Evolutionary conservation across 2,329 filamentous ascomycete genomes (phyloP), one percentile per base, ranked within the genome.

Genomic region (Talaromyces islandicus): DNA sequence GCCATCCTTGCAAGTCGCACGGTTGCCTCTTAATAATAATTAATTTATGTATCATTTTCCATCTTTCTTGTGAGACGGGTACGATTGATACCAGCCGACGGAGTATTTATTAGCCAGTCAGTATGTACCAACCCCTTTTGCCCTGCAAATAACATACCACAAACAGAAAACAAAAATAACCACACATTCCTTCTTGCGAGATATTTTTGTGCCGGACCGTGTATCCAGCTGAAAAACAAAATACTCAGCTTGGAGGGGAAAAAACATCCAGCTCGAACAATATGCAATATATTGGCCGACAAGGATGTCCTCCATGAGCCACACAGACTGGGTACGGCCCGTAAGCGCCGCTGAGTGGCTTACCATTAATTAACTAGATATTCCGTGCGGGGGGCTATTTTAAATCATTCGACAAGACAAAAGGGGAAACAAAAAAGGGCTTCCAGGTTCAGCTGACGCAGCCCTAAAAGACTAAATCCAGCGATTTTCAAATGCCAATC

Each of bases 401-500:
- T 50, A 19, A 29, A 25, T 24, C 57, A 59, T 50, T 54, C 51
- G 57, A 48, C 38, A 48, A 53, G 21, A 58, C 12, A 24, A 24
- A n/a, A 19, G 27, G 27, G 25, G 38, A 6, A 19, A 21, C 9
- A 46, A 46, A 46, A 19, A 46, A 46, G 4, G 21, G 41, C 21
- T 46, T 19, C 19, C 41, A 29, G 17, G 35, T 57, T 57, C 58
- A 60, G 58, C 58, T 53, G 58, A 60, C 56, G 58, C 58, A 60
- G 58, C 58, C 58, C 58, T 51, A 60, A 32, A 14, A 10, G n/a
- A 21, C 43, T 21, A 46, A n/a, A 46, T 9, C 51, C 7, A 21
- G 27, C 51, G 51, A 29, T 19, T 29, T 54, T 6, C 27, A 54
- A 17, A 54, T 54, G 51, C 51, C 27, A 54, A 54, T 54, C 43